Evolutionary conservation across 306 rosid genomes (phyloP), one percentile per base, ranked within the genome.

Genomic region (Mimosa pudica): DNA sequence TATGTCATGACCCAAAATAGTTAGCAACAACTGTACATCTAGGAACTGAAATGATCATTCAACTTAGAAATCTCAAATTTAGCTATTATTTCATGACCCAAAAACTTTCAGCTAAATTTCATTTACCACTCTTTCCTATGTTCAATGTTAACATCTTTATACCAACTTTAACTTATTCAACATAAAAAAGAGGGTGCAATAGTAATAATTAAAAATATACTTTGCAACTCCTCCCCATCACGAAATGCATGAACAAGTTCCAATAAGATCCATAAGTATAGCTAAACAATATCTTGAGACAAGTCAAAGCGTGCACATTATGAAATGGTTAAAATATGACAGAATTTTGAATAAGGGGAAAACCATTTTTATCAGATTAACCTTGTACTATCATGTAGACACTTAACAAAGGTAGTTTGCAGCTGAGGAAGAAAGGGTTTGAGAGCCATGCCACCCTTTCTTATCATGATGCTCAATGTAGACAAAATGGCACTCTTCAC

Each of bases 351-450:
- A 77, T 24, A 55, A 78, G 5, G 14, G 10, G 33, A 42, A 42
- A 9, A 44, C 17, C 51, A 20, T 32, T 32, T 11, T 30, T 54
- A 14, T 52, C 52, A 80, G 48, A 77, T 89, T 54, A 82, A 91
- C 98, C 98, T 93, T 42, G 98, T 93, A 84, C 81, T 88, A 84
- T 95, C 99, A 83, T 93, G 99, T 71, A 93, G 88, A 73, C 99
- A 93, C 86, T 95, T 95, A 38, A 95, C 97, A 87, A 95, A 95
- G 72, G 98, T 95, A 51, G 99, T 95, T 90, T 95, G 99, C 80
- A 95, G 89, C 87, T 95, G 99, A 84, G 99, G 99, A 84, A 95
- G 99, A 87, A 95, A 95, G 57, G 99, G 99, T 77, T 92, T 93
- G 80, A 95, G 78, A 35, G 92, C 88, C 55, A 93, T 88, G 71